These are phyloP conservation scores for Comarum palustre DNA, from an alignment of 306 rosid species.

Conservation along the genomic window DNA sequence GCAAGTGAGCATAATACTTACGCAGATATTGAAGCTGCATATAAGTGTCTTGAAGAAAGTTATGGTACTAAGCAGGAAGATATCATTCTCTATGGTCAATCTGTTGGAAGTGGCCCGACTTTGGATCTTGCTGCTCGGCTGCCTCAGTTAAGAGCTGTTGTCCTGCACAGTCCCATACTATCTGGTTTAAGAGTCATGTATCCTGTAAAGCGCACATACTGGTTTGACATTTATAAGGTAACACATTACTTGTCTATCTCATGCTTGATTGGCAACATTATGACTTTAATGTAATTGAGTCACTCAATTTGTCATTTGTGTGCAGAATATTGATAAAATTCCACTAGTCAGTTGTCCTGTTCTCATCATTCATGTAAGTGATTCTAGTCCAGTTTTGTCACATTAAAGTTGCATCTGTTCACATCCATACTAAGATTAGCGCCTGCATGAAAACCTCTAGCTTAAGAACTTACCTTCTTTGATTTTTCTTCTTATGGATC, in stretches of 20 bases:
- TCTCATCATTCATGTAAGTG: constrained; percentile 89
- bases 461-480: background rate
- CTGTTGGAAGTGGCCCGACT: constrained; percentile 96
- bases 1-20: constrained; percentile 95
- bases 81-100: constrained; percentile 83
- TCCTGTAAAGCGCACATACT: constrained; percentile 84
- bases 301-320: constrained; percentile 21
- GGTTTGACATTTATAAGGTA: constrained; percentile 97
- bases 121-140: constrained; percentile 81
- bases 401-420: constrained; percentile 9
- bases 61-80: constrained; percentile 87
- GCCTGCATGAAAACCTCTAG: background rate
- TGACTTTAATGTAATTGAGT: constrained; percentile 14
- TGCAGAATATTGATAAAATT: constrained; percentile 90
- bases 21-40: constrained; percentile 89
- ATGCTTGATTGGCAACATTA: constrained; percentile 15
- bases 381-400: constrained; percentile 17
- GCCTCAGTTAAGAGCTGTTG: constrained; percentile 84
- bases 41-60: constrained; percentile 86
- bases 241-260: constrained; percentile 6
- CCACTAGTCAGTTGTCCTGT: constrained; percentile 78
- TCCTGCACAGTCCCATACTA: constrained; percentile 89
- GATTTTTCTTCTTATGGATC: background rate
- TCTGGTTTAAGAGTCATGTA: constrained; percentile 96
- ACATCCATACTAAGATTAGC: background rate